Conservation (phyloP, 2,329 filamentous ascomycete species). For the Didymella exigua region DNA sequence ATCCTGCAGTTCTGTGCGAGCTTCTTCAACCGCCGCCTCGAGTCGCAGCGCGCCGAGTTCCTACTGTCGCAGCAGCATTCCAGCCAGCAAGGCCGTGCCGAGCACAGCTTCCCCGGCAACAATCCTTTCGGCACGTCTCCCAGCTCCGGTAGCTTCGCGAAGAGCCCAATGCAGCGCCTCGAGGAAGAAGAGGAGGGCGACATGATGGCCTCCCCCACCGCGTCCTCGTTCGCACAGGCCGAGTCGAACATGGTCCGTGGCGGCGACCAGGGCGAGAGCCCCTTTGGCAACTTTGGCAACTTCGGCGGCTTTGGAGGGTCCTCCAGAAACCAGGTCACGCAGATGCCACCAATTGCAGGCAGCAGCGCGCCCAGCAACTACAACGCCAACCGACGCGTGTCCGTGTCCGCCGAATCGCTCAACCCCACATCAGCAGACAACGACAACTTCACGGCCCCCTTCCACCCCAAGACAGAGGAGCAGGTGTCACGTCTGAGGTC, state of each 20-base stretch:
- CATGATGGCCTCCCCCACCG: slow-evolving; percentile 74
- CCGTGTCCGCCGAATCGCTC: slow-evolving; percentile 94
- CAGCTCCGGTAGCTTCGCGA: slow-evolving; percentile 52
- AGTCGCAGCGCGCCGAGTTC: slow-evolving; percentile 66
- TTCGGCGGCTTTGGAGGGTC: slow-evolving; percentile 44
- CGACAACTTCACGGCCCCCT: slow-evolving; percentile 89
- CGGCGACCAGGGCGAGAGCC: slow-evolving; percentile 34
- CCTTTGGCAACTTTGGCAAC: slow-evolving; percentile 47
- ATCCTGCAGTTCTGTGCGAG: slow-evolving; percentile 73
- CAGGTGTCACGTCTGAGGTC: slow-evolving; percentile 79
- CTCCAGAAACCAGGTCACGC: slow-evolving; percentile 44
- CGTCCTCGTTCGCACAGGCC: slow-evolving; percentile 52
- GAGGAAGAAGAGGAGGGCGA: slow-evolving; percentile 84
- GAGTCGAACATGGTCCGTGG: slow-evolving; percentile 48
- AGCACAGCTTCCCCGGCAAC: slow-evolving; percentile 75
- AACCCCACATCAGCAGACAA: slow-evolving; percentile 83
- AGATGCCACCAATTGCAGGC: slow-evolving; percentile 52
- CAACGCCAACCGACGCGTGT: slow-evolving; percentile 90
- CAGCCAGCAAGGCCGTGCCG: slow-evolving; percentile 57
- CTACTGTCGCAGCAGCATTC: slow-evolving; percentile 57
- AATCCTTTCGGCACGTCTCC: slow-evolving; percentile 72
- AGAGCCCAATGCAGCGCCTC: slow-evolving; percentile 64
- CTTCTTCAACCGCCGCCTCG: slow-evolving; percentile 69
- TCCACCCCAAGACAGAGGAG: slow-evolving; percentile 80
- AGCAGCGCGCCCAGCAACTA: slow-evolving; percentile 86